Evolutionary conservation across 2,329 filamentous ascomycete species (phyloP).

Genomic region (Orbilia javanica): DNA sequence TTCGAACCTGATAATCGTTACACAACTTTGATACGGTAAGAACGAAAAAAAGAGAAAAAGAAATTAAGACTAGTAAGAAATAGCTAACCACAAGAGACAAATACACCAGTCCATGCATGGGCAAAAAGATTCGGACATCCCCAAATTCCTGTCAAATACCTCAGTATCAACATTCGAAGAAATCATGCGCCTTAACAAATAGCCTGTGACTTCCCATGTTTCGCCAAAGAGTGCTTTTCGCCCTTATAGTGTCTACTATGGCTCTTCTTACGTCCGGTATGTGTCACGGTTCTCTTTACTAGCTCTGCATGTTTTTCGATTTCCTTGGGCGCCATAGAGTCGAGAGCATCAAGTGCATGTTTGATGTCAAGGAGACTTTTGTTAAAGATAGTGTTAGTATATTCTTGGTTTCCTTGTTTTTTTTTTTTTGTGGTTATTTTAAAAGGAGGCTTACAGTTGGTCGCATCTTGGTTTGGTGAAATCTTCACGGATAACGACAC

Average conservation of each 20-base stretch:
- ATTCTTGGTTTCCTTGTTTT: no score
- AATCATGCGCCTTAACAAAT: slow-evolving; percentile 28
- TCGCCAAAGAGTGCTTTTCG: slow-evolving; percentile 80
- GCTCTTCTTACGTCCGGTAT: slow-evolving; percentile 66
- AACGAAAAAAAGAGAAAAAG: background rate
- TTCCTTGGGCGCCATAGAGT: slow-evolving; percentile 78
- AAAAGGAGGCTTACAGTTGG: slow-evolving; percentile 68
- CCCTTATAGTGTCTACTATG: slow-evolving; percentile 71
- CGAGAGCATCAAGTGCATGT: slow-evolving; percentile 78
- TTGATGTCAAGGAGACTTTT: slow-evolving; percentile 77
- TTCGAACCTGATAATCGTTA: no score
- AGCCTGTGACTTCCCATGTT: slow-evolving; percentile 75
- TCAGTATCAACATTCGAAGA: background rate
- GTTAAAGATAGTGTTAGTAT: background rate
- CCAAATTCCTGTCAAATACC: background rate
- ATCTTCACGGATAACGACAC: slow-evolving; percentile 92
- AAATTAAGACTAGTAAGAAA: background rate
- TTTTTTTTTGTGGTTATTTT: no score
- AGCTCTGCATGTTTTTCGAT: slow-evolving; percentile 74
- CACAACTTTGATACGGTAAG: background rate
- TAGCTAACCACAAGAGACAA: background rate
- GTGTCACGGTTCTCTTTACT: slow-evolving; percentile 69
- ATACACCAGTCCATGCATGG: slow-evolving; percentile 5
- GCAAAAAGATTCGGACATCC: background rate
- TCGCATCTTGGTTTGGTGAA: slow-evolving; percentile 87